Base-by-base conservation (phyloP, 164 flowering plant species). In the Vitis rupestris region DNA sequence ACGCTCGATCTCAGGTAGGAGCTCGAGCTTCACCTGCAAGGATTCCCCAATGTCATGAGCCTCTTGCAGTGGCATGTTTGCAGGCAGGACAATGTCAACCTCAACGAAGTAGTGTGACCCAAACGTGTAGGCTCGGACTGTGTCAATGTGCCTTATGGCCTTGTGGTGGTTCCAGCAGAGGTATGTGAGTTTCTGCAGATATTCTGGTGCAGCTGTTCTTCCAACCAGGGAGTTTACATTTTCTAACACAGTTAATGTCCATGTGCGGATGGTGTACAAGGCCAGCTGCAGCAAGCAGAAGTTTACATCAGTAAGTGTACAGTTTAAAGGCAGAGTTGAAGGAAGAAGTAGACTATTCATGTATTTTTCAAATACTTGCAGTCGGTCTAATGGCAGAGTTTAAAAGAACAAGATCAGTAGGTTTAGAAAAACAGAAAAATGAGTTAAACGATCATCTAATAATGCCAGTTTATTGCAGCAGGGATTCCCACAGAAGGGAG, bases 21-120 rank as follows among this genome's bases (percentile, higher is more conserved):
- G 85, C 82, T 94, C 98, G 7, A 94, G 91, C 84, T 91, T 94
- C 83, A 84, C 96, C 70, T 94, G 99, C 78, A 92, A 71, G 15
- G 92, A 51, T 73, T 92, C 99, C 2, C 98, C 98, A 17, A 92
- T 93, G 71, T 91, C 97, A 61, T 94, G 99, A 15, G 99, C 99
- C 76, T 88, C 90, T 60, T 83, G 84, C 80, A 94, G 71, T 15
- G 89, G 87, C 98, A 94, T 90, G 68, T 65, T 74, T n/a, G 88
- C 80, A 1, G 98, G 89, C 73, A 94, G 79, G 31, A 90, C 98
- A 51, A 94, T 92, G 79, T 94, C 98, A n/a, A 94, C 97, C 84
- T 94, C 98, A 0, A 92, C 98, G 76, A 94, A 94, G 86, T 92
- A 94, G 82, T 90, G 98, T 13, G 94, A 89, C n/a, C 98, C 97